Evolutionary conservation across 148 eudicot species (phyloP), one percentile per base, ranked within the genome.

Genomic region (Silene uniflora): DNA sequence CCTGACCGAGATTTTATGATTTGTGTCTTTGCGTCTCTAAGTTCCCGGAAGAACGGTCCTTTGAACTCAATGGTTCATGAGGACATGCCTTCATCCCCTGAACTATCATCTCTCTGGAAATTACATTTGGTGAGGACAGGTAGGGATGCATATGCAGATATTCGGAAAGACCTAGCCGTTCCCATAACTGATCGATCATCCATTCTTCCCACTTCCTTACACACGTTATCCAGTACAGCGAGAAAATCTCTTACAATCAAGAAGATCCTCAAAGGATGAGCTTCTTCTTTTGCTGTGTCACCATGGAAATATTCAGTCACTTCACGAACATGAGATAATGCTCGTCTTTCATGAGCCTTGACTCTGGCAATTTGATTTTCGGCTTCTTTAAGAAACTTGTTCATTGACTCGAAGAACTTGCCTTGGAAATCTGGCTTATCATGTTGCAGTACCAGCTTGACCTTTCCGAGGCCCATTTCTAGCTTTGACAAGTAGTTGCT

Each of bases 401-500:
- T 87, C 87, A 87, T 84, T 6, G 89, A 80, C 62, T 82, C 87
- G 23, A 90, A 87, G 81, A 93, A 91, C 63, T 81, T 91, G 4
- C 91, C 95, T 64, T 88, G 80, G 76, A 65, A 77, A 39, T 87
- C 81, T 62, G 85, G 86, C 71, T 78, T 88, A 75, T 88, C 91
- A 72, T 76, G 81, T 71, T 91, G 88, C 76, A 87, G 55, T 1
- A 87, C 87, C 19, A 65, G 73, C 74, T 85, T 87, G 72, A 90
- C 83, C 80, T 90, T 90, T 67, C 87, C 86, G 18, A 92, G 96
- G 67, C 98, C 97, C 24, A 35, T 81, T 82, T 90, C 97, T 42
- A 95, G 97, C 83, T 95, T 95, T 5, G 88, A 83, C 61, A 95
- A 92, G 52, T 92, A 95, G 84, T 90, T 82, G 59, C 91, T 83